Evolutionary conservation across 1,284 basidiomycete species (phyloP).

Genomic region (Puccinia hordei): DNA sequence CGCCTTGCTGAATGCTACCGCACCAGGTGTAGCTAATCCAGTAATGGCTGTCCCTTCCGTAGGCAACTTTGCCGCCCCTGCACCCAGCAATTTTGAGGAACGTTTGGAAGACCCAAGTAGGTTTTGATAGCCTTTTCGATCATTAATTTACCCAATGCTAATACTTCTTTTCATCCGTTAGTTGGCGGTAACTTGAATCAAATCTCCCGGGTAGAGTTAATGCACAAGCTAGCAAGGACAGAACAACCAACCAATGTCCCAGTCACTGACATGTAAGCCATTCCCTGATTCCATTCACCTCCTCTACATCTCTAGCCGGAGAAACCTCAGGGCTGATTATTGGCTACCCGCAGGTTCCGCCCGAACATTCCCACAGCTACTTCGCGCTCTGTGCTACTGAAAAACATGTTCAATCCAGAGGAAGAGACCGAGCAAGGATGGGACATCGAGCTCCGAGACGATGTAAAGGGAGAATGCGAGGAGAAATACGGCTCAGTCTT

Average conservation of each 20-base stretch:
- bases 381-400: conserved; percentile 79
- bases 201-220: conserved; percentile 92
- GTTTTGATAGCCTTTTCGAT: conserved; percentile 27
- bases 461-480: conserved; percentile 91
- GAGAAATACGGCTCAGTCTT: conserved; percentile 83
- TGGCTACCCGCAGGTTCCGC: conserved; percentile 58
- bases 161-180: conserved; percentile 40
- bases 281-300: conserved; percentile 33
- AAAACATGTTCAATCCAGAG: conserved; percentile 96
- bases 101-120: conserved; percentile 52
- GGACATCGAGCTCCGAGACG: conserved; percentile 93
- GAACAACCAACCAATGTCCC: conserved; percentile 65
- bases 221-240: conserved; percentile 96
- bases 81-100: conserved; percentile 67
- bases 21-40: conserved; percentile 35
- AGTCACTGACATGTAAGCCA: conserved; percentile 57
- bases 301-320: neutral
- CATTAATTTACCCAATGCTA: neutral
- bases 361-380: conserved; percentile 61
- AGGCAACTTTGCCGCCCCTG: conserved; percentile 72
- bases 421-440: conserved; percentile 95
- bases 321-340: neutral
- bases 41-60: conserved; percentile 23
- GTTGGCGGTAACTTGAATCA: conserved; percentile 77
- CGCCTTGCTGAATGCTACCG: conserved; percentile 41